phyloP scores from a whole-genome alignment of 192 early-diverging fungal species.

The Phlyctochytrium bullatum region DNA sequence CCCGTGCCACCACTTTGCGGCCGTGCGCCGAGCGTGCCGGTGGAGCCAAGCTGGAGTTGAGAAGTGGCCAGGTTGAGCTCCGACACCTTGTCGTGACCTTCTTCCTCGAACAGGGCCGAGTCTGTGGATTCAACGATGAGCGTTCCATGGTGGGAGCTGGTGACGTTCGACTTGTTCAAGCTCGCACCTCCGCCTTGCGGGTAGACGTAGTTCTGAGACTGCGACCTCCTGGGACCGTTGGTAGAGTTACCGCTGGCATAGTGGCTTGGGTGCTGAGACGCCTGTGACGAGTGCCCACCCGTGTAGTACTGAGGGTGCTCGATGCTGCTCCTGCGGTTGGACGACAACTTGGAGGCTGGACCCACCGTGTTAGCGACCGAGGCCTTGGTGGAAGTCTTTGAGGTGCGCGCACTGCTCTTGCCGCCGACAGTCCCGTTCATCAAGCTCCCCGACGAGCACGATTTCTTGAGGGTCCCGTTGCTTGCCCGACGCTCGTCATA shows the following conservation, averaged over 20 bases:
- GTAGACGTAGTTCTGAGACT: conserved; percentile 11
- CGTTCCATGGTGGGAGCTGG: not conserved
- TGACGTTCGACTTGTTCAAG: not conserved
- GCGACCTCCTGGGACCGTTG: not conserved
- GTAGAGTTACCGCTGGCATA: not conserved
- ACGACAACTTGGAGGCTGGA: not conserved
- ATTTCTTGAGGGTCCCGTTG: not conserved
- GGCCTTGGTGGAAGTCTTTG: not conserved
- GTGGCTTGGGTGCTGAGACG: not conserved
- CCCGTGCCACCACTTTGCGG: not conserved
- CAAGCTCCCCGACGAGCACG: not conserved
- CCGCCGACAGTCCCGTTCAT: not conserved
- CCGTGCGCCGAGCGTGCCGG: not conserved
- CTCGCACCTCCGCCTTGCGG: not conserved
- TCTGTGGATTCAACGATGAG: not conserved
- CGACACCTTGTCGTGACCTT: conserved; percentile 5
- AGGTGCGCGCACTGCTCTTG: not conserved
- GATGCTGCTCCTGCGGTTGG: not conserved
- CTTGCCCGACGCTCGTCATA: not conserved
- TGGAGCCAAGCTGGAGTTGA: conserved; percentile 12
- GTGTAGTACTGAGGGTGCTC: not conserved
- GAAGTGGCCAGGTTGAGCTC: conserved; percentile 7
- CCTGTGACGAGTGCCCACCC: too few species aligned
- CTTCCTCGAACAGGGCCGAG: conserved; percentile 2
- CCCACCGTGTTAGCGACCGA: not conserved